These are phyloP conservation scores for Elaeis oleifera DNA, from an alignment of 202 grass and related monocot species.

Conservation along the genomic window DNA sequence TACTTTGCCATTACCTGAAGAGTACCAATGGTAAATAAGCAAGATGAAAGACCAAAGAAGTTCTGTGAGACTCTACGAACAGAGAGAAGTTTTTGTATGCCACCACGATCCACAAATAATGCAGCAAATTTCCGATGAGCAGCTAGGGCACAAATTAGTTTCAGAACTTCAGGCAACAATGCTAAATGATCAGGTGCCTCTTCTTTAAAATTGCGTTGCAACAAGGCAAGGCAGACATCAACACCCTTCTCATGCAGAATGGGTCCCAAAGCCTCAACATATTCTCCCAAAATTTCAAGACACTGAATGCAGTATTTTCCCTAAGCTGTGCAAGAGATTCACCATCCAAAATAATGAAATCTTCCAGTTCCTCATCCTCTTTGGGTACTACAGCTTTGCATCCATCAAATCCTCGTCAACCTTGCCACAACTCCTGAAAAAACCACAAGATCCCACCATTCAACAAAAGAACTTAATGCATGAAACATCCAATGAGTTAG, in stretches of 20 bases:
- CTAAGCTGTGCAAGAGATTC: conserved; percentile 53
- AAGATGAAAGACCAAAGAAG: conserved; percentile 69
- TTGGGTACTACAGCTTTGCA: conserved; percentile 40
- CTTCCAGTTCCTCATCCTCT: conserved; percentile 55
- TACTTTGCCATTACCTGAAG: conserved; percentile 57
- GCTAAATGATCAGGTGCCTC: conserved; percentile 31
- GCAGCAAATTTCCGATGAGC: conserved; percentile 91
- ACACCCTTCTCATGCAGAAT: conserved; percentile 96
- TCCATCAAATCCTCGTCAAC: conserved; percentile 23
- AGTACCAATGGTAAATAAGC: conserved; percentile 92
- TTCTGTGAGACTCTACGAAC: conserved; percentile 59
- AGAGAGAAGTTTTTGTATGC: conserved; percentile 89
- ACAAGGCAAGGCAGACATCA: conserved; percentile 77
- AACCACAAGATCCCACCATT: conserved; percentile 10
- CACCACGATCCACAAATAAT: conserved; percentile 90
- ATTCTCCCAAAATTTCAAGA: conserved; percentile 80
- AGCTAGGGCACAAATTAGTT: conserved; percentile 79
- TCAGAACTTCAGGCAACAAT: conserved; percentile 70
- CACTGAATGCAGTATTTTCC: conserved; percentile 92
- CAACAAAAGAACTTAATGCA: neutral
- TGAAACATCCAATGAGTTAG: neutral
- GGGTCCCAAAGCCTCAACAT: conserved; percentile 90
- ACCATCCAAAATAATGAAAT: conserved; percentile 60
- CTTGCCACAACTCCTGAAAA: conserved; percentile 39
- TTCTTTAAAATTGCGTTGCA: conserved; percentile 66